phyloP scores from a whole-genome alignment of 768 basidiomycete species.

The Omphalotus guepiniiformis region DNA sequence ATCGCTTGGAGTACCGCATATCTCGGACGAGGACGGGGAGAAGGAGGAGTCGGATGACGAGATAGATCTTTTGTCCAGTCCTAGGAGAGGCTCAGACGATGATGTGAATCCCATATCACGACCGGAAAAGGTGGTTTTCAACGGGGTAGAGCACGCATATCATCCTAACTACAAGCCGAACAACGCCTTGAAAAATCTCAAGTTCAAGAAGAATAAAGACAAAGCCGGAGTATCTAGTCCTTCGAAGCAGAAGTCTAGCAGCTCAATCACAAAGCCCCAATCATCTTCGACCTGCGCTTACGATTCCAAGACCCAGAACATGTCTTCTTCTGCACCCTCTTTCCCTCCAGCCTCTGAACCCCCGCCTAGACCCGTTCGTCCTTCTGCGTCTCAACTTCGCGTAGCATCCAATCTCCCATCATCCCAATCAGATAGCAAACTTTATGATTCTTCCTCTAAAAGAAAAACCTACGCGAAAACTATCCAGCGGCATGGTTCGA shows the following conservation, averaged over 20 bases:
- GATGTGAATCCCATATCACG: neutral
- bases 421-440: neutral
- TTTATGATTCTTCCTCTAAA: neutral
- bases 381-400: neutral
- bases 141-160: no score
- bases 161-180: neutral
- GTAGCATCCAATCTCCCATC: neutral
- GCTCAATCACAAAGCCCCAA: slow-evolving; percentile 5
- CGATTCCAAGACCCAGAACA: slow-evolving; percentile 3
- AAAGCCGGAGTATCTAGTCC: neutral
- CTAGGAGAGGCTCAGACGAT: neutral
- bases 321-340: slow-evolving; percentile 8
- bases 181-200: slow-evolving; percentile 17
- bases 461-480: neutral
- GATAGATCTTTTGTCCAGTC: neutral
- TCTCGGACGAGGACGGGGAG: neutral
- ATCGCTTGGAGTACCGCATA: neutral
- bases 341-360: slow-evolving; percentile 2
- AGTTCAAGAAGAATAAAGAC: slow-evolving; percentile 34
- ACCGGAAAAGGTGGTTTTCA: no score
- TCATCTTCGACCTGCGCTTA: slow-evolving; percentile 9
- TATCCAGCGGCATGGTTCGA: no score
- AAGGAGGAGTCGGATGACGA: slow-evolving; percentile 1
- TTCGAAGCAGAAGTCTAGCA: neutral
- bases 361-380: neutral